Evolutionary conservation across 371 early-diverging fungal species (phyloP).

Genomic region (Mucor irregularis): DNA sequence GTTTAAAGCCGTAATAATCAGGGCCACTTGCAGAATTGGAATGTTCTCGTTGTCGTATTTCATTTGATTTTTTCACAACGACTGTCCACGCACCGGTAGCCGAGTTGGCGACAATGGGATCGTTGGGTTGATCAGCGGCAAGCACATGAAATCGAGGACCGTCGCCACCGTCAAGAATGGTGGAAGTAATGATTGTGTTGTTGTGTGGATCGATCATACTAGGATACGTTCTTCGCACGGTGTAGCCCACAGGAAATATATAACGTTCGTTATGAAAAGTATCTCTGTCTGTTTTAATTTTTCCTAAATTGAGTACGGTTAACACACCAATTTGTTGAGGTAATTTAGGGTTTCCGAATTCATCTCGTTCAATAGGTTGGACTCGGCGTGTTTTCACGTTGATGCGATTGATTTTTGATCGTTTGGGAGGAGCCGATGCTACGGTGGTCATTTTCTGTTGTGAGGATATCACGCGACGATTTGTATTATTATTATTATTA

Average conservation of each 20-base stretch:
- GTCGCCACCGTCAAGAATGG: constrained; percentile 80
- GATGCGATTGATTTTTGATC: constrained; percentile 36
- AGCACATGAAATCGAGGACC: constrained; percentile 74
- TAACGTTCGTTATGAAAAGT: constrained; percentile 89
- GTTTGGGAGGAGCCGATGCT: constrained; percentile 54
- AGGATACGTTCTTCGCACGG: constrained; percentile 62
- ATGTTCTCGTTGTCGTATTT: constrained; percentile 75
- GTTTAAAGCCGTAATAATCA: constrained; percentile 89
- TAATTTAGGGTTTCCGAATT: constrained; percentile 67
- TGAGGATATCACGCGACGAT: not conserved
- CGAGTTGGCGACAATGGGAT: constrained; percentile 71
- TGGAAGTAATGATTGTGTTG: constrained; percentile 69
- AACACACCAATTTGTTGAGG: constrained; percentile 86
- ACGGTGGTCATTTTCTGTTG: constrained; percentile 27
- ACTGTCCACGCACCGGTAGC: constrained; percentile 92
- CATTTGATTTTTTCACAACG: constrained; percentile 76
- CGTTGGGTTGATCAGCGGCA: constrained; percentile 68
- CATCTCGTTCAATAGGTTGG: constrained; percentile 68
- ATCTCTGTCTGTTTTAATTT: constrained; percentile 72
- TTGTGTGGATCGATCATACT: constrained; percentile 71
- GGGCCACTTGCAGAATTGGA: constrained; percentile 87
- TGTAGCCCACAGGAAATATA: constrained; percentile 91
- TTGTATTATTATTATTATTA: not conserved
- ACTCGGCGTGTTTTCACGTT: constrained; percentile 41
- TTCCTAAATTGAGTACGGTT: constrained; percentile 73